Evolutionary conservation across 2,329 filamentous ascomycete species (phyloP).

Genomic region (Fusarium decemcellulare): DNA sequence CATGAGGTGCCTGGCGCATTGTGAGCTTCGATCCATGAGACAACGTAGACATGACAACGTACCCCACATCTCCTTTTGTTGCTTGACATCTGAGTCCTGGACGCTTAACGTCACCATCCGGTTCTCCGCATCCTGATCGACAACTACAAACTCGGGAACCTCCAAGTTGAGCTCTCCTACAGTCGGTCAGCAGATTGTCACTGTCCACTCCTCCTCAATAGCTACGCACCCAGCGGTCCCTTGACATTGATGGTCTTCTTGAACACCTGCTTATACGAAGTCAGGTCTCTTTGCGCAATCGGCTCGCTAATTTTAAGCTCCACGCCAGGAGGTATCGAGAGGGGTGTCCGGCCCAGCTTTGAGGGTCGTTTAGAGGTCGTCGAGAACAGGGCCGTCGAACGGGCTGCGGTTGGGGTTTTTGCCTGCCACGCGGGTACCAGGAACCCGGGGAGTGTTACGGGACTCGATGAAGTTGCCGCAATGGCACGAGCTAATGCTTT

Average conservation of each 20-base stretch:
- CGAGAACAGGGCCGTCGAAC: constrained; percentile 70
- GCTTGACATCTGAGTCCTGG: constrained; percentile 74
- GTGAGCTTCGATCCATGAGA: constrained; percentile 16
- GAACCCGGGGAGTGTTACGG: constrained; percentile 76
- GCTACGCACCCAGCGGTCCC: constrained; percentile 80
- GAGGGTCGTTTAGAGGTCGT: constrained; percentile 77
- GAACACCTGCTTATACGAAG: constrained; percentile 72
- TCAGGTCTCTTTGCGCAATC: constrained; percentile 65
- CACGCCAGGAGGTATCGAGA: constrained; percentile 88
- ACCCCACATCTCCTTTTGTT: constrained; percentile 99
- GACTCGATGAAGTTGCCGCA: constrained; percentile 59
- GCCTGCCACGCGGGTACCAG: constrained; percentile 79
- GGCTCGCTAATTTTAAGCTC: constrained; percentile 80
- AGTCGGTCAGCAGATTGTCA: constrained; percentile 26
- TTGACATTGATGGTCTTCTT: constrained; percentile 80
- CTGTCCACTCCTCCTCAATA: neutral
- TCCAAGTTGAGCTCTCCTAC: constrained; percentile 81
- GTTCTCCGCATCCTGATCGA: constrained; percentile 76
- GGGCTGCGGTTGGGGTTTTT: constrained; percentile 56
- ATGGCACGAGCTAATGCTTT: constrained; percentile 70
- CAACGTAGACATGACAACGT: constrained; percentile 38
- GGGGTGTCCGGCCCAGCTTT: constrained; percentile 86
- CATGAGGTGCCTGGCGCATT: constrained; percentile 81
- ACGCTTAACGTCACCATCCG: constrained; percentile 79
- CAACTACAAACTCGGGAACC: constrained; percentile 83